These are phyloP conservation scores for Gaillardinia entomophila DNA, from an alignment of 805 yeast species.

Conservation along the genomic window DNA sequence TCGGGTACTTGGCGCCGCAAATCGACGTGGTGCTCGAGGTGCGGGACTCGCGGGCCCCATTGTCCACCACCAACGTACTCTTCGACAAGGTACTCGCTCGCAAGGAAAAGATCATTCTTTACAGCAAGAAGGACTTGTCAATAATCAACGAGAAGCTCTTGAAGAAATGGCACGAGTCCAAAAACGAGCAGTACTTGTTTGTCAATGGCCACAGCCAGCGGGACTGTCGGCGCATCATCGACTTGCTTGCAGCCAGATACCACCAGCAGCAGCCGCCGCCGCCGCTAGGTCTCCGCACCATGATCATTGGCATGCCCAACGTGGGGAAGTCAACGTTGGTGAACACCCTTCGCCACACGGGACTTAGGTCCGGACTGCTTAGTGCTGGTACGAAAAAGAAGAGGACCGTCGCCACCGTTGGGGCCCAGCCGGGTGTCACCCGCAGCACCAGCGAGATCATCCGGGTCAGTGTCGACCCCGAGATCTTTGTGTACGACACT, in stretches of 20 bases:
- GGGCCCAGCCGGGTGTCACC: constrained; percentile 89
- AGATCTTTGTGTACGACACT: constrained; percentile 73
- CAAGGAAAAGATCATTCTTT: constrained; percentile 57
- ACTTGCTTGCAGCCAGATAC: constrained; percentile 42
- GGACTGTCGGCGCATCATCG: constrained; percentile 48
- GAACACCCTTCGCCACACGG: constrained; percentile 56
- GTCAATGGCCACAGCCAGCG: constrained; percentile 51
- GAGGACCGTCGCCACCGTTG: constrained; percentile 75
- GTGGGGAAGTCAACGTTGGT: constrained; percentile 93
- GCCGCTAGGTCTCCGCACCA: constrained; percentile 71
- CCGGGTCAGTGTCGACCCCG: constrained; percentile 53
- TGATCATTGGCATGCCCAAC: constrained; percentile 93
- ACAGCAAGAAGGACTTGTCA: constrained; percentile 70
- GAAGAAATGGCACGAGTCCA: constrained; percentile 26
- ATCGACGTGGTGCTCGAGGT: constrained; percentile 79
- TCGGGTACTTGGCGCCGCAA: constrained; percentile 69
- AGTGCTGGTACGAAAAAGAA: constrained; percentile 27
- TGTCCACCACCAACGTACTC: constrained; percentile 75
- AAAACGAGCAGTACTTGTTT: constrained; percentile 33
- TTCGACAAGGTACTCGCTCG: constrained; percentile 59
- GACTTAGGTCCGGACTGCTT: constrained; percentile 19
- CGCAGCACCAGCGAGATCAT: constrained; percentile 72
- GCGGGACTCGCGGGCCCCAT: constrained; percentile 85
- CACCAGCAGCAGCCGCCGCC: constrained; percentile 57
- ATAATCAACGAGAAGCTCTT: constrained; percentile 31